phyloP scores from a whole-genome alignment of 352 stramenopile genomes.

The Pythium phragmitis region DNA sequence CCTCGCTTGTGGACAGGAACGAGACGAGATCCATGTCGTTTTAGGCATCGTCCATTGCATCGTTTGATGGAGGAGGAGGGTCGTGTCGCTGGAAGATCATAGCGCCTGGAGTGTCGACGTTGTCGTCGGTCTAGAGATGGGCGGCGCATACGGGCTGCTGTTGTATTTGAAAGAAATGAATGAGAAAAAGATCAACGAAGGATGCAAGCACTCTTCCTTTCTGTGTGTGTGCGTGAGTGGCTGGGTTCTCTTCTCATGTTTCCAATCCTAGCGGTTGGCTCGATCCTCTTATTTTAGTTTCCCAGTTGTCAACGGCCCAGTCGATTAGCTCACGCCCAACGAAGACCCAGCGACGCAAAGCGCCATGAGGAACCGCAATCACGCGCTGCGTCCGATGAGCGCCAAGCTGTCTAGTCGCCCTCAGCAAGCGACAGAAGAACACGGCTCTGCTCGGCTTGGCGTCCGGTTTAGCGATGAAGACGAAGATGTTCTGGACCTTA shows the following conservation, averaged over 20 bases:
- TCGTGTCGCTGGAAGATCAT: neutral
- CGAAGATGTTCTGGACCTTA: conserved; percentile 25
- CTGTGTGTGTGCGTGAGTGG: neutral
- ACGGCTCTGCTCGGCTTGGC: conserved; percentile 1
- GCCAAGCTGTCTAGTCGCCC: conserved; percentile 33
- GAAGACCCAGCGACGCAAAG: neutral
- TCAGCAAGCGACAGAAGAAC: conserved; percentile 3
- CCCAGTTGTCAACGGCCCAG: neutral
- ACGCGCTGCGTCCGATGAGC: conserved; percentile 41
- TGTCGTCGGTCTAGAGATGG: conserved; percentile 1
- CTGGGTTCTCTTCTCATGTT: neutral
- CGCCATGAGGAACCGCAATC: neutral
- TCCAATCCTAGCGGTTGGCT: neutral
- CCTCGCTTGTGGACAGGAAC: too few species aligned
- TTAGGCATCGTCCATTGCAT: neutral
- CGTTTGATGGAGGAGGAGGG: neutral
- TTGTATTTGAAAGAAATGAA: conserved; percentile 25
- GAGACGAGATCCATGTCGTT: neutral
- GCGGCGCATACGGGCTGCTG: neutral
- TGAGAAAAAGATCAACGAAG: conserved; percentile 7
- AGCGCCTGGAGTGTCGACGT: neutral
- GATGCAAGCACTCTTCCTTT: neutral
- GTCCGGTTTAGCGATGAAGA: conserved; percentile 10
- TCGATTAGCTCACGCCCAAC: neutral
- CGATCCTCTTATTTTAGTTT: conserved; percentile 4